A percentile compares a stretch with the other conserved stretches of the same genome.
phyloP scores from a whole-genome alignment of 352 stramenopile species.

The Pythium dissimile region DNA sequence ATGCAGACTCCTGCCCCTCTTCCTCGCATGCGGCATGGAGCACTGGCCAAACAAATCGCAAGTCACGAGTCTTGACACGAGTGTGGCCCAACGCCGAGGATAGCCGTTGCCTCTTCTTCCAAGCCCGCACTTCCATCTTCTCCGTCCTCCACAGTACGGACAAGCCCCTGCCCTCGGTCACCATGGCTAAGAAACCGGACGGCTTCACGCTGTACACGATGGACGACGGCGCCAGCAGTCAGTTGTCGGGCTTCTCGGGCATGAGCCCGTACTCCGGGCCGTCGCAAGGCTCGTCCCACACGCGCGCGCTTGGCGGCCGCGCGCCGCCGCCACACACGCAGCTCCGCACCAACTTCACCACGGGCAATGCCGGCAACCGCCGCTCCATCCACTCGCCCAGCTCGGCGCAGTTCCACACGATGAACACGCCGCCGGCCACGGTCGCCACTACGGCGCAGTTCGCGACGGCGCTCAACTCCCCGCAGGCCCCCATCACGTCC shows the following conservation, averaged over 20 bases:
- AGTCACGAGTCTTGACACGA: background rate
- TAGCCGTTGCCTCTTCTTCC: background rate
- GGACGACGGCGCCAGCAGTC: conserved; percentile 25
- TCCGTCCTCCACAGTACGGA: conserved; percentile 2
- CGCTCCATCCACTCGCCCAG: conserved; percentile 32
- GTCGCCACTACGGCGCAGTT: conserved; percentile 23
- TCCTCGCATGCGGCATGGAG: background rate
- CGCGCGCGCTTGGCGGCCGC: conserved; percentile 20
- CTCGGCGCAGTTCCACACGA: conserved; percentile 42
- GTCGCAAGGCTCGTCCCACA: conserved; percentile 19
- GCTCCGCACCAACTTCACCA: conserved; percentile 72
- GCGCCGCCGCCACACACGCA: conserved; percentile 46
- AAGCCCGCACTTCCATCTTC: conserved; percentile 1
- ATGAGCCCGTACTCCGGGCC: conserved; percentile 19
- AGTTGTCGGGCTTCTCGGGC: conserved; percentile 24
- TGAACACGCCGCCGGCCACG: conserved; percentile 37
- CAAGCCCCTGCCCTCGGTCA: background rate
- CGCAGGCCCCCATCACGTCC: conserved; percentile 25
- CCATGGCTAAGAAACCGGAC: conserved; percentile 19
- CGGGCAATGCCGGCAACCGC: conserved; percentile 11
- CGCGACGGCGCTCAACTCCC: conserved; percentile 31
- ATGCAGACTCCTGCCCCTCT: too few relatives aligned
- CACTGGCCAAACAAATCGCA: background rate
- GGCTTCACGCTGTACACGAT: conserved; percentile 24
- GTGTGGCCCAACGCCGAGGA: background rate